phyloP scores from a whole-genome alignment of 2,329 filamentous ascomycete genomes.

The Claviceps arundinis region DNA sequence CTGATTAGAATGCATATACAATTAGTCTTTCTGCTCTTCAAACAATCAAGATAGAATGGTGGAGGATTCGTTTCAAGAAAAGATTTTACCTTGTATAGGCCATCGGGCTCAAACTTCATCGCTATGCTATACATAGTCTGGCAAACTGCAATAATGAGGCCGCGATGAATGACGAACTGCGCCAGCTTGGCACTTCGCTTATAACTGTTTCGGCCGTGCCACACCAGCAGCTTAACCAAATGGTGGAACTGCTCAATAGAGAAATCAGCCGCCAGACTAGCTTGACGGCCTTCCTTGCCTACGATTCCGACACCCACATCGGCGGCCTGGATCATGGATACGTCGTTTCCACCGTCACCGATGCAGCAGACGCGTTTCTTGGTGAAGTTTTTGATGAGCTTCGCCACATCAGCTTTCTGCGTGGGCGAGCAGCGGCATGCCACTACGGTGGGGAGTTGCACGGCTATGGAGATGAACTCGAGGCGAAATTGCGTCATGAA shows the following conservation, averaged over 20 bases:
- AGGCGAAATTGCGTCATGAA: constrained; percentile 71
- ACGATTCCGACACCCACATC: constrained; percentile 97
- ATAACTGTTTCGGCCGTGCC: constrained; percentile 96
- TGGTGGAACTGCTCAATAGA: constrained; percentile 93
- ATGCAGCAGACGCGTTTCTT: constrained; percentile 96
- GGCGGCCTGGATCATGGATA: constrained; percentile 97
- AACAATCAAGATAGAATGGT: not conserved
- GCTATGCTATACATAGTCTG: constrained; percentile 97
- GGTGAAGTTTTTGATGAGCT: constrained; percentile 78
- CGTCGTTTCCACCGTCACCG: constrained; percentile 94
- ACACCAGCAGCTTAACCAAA: constrained; percentile 91
- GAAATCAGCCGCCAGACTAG: constrained; percentile 89
- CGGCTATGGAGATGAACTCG: constrained; percentile 80
- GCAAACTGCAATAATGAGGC: constrained; percentile 86
- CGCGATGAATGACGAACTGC: constrained; percentile 96
- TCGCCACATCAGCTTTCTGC: constrained; percentile 89
- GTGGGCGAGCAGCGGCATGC: constrained; percentile 94
- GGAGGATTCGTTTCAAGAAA: too few species aligned
- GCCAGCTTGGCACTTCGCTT: constrained; percentile 90
- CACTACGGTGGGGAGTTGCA: constrained; percentile 79
- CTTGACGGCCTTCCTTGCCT: constrained; percentile 92
- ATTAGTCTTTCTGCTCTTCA: constrained; percentile 13
- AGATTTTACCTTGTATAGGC: constrained; percentile 57
- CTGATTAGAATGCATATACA: constrained; percentile 26
- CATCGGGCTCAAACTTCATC: constrained; percentile 82